Evolutionary conservation across 75 land plant genomes (phyloP).

Genomic region (Sequoia sempervirens): DNA sequence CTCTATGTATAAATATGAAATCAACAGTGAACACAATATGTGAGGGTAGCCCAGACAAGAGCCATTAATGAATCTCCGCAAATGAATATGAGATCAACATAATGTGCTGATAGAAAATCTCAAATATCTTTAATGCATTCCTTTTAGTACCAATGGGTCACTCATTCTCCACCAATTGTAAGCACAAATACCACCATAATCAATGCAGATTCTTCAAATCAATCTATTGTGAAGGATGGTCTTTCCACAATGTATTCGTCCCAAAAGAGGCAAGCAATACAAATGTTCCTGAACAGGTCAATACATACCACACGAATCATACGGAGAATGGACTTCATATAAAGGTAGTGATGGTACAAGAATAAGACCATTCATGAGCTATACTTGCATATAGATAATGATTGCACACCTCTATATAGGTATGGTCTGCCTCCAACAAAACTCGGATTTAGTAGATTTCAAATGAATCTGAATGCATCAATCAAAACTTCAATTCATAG

Average conservation of each 20-base stretch:
- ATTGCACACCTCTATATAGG: not conserved
- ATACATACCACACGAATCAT: not conserved
- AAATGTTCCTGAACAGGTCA: not conserved
- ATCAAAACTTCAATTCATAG: not conserved
- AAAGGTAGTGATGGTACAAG: not conserved
- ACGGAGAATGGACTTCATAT: not conserved
- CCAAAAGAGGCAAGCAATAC: not conserved
- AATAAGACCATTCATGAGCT: not conserved
- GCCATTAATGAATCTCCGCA: no score
- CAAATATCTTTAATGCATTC: not conserved
- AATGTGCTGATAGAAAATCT: not conserved
- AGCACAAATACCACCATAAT: not conserved
- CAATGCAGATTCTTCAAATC: not conserved
- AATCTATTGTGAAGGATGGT: not conserved
- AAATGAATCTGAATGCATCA: not conserved
- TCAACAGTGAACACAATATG: no score
- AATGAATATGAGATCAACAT: no score
- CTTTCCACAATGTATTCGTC: not conserved
- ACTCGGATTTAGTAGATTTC: not conserved
- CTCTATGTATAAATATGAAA: not conserved
- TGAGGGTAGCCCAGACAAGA: no score
- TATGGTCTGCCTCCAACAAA: not conserved
- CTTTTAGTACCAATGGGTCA: not conserved
- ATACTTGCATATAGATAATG: not conserved
- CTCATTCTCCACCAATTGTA: not conserved